These are phyloP conservation scores for Fusarium liriodendri DNA, from an alignment of 2,329 filamentous ascomycete genomes.

Conservation along the genomic window DNA sequence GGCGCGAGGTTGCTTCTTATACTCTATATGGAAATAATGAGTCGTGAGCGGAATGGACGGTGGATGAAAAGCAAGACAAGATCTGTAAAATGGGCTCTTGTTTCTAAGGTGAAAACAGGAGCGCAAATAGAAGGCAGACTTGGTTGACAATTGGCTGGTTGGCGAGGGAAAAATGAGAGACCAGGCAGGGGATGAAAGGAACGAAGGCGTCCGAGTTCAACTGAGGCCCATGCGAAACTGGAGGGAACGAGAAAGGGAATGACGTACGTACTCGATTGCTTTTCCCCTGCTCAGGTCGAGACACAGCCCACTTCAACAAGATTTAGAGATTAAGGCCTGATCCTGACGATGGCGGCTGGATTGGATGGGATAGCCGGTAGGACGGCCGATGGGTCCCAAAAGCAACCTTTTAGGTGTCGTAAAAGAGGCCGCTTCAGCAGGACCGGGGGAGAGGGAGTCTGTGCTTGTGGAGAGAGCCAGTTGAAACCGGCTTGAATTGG, in stretches of 20 bases:
- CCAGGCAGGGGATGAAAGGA: constrained; percentile 19
- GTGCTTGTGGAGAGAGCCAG: constrained; percentile 16
- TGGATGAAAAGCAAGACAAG: constrained; percentile 23
- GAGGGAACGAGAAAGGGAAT: constrained; percentile 6
- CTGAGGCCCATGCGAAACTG: not conserved
- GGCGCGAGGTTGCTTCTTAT: constrained; percentile 15
- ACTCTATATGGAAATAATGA: not conserved
- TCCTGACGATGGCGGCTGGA: not conserved
- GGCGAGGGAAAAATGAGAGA: constrained; percentile 1
- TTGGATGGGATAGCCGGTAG: not conserved
- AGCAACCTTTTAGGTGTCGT: constrained; percentile 9
- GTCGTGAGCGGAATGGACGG: constrained; percentile 20
- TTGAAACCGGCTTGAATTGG: not conserved
- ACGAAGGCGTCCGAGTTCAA: constrained; percentile 12
- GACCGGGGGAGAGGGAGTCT: constrained; percentile 13
- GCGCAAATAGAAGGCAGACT: not conserved
- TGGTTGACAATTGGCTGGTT: not conserved
- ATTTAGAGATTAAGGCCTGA: constrained; percentile 28
- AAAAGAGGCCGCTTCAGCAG: constrained; percentile 1
- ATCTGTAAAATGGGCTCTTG: not conserved
- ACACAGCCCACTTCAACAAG: constrained; percentile 31
- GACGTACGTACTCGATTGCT: constrained; percentile 22
- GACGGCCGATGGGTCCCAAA: constrained; percentile 12
- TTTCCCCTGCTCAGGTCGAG: constrained; percentile 19
- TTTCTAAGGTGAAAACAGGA: constrained; percentile 4